Evolutionary conservation across 2,329 filamentous ascomycete species (phyloP), one percentile per base, ranked within the genome.

Genomic region (Rutstroemia sp.): DNA sequence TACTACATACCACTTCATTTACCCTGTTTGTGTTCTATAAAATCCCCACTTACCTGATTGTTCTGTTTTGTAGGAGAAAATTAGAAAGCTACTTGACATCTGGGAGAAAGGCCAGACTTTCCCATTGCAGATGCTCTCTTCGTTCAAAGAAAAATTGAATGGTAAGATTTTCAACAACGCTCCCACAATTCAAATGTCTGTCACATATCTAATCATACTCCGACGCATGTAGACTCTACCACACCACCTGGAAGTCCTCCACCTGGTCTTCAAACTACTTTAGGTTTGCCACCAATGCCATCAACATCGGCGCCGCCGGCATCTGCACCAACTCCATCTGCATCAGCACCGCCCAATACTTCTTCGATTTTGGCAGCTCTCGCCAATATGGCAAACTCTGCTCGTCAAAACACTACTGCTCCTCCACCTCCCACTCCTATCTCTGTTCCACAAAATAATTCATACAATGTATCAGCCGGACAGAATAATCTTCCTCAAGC

Each of bases 71-170:
- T 87, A 94, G 88, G 90, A 95, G 71, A 97, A 96, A 77, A 92
- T 97, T 73, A 86, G 80, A 70, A 97, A 97, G 72, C 82, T 99
- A 65, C 78, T 97, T 74, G 92, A 96, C 70, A 99, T 99, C 64
- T 99, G 94, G 94, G 92, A 96, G 71, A 94, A 94, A 69, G 90
- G 89, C 62, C 86, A 88, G 70, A 97, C 92, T 21, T 97, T 99
- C 72, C 91, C 94, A 25, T 71, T 79, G 44, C 73, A 84, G 54
- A 86, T 96, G 83, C 82, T 99, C 65, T 78, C 79, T 60, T 83
- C 82, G 39, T 95, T 95, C 79, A 92, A 90, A 74, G 80, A 89
- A 69, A 92, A 89, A 72, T 72, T 95, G 66, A 86, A 72, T 76
- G 63, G 87, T 91, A 89, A 78, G 86, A 72, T 59, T 77, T 63